phyloP scores from a whole-genome alignment of 176 grass and related monocot genomes.

The Carex parvula region DNA sequence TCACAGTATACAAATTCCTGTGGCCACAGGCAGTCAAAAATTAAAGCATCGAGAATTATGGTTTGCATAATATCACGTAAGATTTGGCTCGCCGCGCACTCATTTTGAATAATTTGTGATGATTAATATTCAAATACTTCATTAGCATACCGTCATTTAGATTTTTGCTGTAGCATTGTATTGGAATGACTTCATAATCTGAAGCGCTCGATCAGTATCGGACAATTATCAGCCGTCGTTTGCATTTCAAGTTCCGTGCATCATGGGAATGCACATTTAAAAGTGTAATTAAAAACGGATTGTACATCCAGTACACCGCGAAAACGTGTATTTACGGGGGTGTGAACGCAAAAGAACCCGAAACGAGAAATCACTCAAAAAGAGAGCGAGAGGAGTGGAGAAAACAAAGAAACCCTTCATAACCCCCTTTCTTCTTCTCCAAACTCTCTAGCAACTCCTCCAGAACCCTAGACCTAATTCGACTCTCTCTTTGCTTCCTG shows the following conservation, averaged over 20 bases:
- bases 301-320: background rate
- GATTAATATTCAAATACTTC: no score
- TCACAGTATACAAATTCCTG: no score
- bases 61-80: no score
- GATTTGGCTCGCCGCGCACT: no score
- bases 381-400: background rate
- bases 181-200: background rate
- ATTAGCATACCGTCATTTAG: no score
- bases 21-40: no score
- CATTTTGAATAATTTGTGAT: no score
- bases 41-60: no score
- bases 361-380: conserved; percentile 15
- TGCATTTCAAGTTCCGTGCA: background rate
- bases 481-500: background rate
- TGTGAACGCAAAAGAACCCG: background rate
- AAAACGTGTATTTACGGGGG: background rate
- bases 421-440: conserved; percentile 18
- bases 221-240: background rate
- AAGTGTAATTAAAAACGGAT: background rate
- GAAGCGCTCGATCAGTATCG: background rate
- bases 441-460: background rate
- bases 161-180: no score
- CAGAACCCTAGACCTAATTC: conserved; percentile 62
- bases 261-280: background rate
- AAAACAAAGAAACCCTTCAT: conserved; percentile 31